phyloP scores from a whole-genome alignment of 352 stramenopile genomes.

The Sclerospora graminicola region DNA sequence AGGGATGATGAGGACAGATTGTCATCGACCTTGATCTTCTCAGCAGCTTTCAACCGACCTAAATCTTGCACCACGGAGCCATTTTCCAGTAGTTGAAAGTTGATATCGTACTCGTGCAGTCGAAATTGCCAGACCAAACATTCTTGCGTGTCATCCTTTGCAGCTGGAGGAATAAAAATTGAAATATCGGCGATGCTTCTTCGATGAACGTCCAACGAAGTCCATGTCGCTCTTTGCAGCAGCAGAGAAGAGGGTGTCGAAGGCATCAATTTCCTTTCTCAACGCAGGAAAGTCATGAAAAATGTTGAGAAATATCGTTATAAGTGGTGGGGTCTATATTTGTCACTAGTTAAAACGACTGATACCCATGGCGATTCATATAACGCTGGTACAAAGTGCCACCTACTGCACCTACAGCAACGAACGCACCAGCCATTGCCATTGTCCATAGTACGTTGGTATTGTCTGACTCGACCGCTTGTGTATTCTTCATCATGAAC shows the following conservation, averaged over 20 bases:
- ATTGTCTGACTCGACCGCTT: constrained; percentile 8
- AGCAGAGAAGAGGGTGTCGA: too few relatives aligned
- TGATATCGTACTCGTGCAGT: constrained; percentile 48
- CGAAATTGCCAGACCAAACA: constrained; percentile 55
- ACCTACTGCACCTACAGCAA: constrained; percentile 28
- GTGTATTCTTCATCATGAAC: constrained; percentile 18
- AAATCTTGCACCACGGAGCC: constrained; percentile 20
- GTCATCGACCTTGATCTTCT: not conserved
- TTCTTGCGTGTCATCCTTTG: constrained; percentile 13
- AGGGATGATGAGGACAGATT: not conserved
- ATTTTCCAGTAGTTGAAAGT: constrained; percentile 51
- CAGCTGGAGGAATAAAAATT: constrained; percentile 16
- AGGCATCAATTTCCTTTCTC: too few relatives aligned
- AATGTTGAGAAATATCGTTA: not conserved
- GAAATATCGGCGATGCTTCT: constrained; percentile 19
- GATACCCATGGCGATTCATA: constrained; percentile 31
- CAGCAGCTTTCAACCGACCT: constrained; percentile 26
- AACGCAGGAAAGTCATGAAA: too few relatives aligned
- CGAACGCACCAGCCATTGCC: constrained; percentile 24
- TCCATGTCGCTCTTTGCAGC: too few relatives aligned
- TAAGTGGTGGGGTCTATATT: not conserved
- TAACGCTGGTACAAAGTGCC: constrained; percentile 36
- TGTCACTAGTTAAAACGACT: constrained; percentile 16
- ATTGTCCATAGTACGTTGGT: constrained; percentile 21
- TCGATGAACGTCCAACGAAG: too few relatives aligned